A percentile compares a stretch with the other conserved stretches of the same genome.
Evolutionary conservation across 345 rosid species (phyloP).

Genomic region (Syzygium aromaticum): DNA sequence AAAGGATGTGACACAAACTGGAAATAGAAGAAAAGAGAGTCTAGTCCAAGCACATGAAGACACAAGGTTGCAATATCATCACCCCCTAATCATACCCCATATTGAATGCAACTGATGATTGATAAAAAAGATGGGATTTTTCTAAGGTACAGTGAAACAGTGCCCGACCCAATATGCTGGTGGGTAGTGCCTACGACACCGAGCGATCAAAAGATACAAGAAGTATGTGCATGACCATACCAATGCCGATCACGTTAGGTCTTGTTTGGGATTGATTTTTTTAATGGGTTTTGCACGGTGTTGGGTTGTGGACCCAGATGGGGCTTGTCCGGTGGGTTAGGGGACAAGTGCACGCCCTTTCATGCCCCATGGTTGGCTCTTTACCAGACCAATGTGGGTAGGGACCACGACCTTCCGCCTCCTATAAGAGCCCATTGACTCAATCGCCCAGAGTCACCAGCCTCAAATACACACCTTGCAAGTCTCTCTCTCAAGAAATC

Average conservation of each 20-base stretch:
- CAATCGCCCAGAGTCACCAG: not conserved
- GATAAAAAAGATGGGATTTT: not conserved
- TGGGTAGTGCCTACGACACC: not conserved
- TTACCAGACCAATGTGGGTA: slow-evolving; percentile 8
- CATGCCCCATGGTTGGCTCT: slow-evolving; percentile 14
- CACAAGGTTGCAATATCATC: not conserved
- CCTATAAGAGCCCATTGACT: not conserved
- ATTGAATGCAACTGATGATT: not conserved
- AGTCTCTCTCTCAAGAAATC: not conserved
- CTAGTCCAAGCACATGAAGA: not conserved
- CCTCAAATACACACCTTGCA: not conserved
- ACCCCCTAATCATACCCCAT: not conserved
- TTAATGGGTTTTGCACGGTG: not conserved
- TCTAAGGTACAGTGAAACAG: not conserved
- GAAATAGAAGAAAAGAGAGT: not conserved
- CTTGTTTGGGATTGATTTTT: not conserved
- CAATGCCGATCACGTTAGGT: not conserved
- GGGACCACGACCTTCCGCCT: not conserved
- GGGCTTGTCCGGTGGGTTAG: slow-evolving; percentile 5
- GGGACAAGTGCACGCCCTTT: slow-evolving; percentile 11
- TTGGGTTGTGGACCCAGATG: not conserved
- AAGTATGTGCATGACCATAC: not conserved
- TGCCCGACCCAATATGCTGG: not conserved
- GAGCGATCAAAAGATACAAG: not conserved
- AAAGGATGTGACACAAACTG: not conserved